Conservation (phyloP, 1,284 basidiomycete species). For the Puccinia triticina region DNA sequence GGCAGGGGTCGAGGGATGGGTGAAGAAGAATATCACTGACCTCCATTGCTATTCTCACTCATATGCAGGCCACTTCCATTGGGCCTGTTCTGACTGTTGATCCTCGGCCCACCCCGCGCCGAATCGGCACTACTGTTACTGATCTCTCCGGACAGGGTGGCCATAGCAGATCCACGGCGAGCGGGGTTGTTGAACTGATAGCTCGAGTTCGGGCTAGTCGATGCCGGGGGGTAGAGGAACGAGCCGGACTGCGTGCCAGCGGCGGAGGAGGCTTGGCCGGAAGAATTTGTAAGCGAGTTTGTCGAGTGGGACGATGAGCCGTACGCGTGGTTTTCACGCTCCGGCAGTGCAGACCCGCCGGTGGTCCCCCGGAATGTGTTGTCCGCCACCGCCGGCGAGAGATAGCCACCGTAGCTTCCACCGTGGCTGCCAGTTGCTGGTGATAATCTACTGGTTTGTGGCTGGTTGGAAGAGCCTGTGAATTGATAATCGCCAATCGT, state of each 20-base stretch:
- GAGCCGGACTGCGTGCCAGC: conserved; percentile 2
- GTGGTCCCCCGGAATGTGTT: neutral
- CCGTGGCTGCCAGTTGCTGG: neutral
- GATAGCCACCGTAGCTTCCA: conserved; percentile 20
- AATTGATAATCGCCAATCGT: conserved; percentile 23
- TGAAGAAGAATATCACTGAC: neutral
- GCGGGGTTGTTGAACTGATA: conserved; percentile 19
- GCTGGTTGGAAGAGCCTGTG: conserved; percentile 20
- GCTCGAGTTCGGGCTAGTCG: neutral
- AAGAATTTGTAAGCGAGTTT: neutral
- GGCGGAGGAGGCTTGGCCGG: neutral
- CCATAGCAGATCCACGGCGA: conserved; percentile 22
- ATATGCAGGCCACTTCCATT: neutral
- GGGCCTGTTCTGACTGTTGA: neutral
- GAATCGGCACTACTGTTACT: neutral
- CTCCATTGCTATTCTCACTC: conserved; percentile 2
- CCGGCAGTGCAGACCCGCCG: neutral
- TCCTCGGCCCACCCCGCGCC: neutral
- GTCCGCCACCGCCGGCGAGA: conserved; percentile 13
- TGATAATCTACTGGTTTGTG: neutral
- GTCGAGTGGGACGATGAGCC: neutral
- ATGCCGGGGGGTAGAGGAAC: conserved; percentile 23
- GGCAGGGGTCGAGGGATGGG: neutral
- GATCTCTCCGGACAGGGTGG: neutral
- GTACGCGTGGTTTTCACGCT: conserved; percentile 2